Evolutionary conservation across 805 yeast species (phyloP).

Genomic region (Pichia occidentalis): DNA sequence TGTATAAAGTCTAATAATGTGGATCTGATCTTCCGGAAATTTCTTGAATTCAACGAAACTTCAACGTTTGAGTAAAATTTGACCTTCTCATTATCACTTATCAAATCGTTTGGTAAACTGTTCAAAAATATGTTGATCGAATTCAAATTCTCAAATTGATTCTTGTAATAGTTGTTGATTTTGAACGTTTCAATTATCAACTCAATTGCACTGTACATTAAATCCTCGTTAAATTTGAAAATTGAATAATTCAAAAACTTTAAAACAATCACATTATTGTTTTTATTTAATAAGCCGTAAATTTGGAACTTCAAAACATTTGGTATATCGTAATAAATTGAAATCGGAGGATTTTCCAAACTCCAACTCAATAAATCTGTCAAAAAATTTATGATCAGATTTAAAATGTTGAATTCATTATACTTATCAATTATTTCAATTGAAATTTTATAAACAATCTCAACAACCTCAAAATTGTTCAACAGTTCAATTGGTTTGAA

Average conservation of each 20-base stretch:
- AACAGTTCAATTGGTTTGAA: slow-evolving; percentile 57
- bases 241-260: slow-evolving; percentile 61
- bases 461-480: slow-evolving; percentile 39
- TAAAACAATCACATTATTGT: slow-evolving; percentile 53
- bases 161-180: slow-evolving; percentile 40
- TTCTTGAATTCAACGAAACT: slow-evolving; percentile 59
- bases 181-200: slow-evolving; percentile 58
- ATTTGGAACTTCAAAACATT: slow-evolving; percentile 43
- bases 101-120: slow-evolving; percentile 54
- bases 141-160: slow-evolving; percentile 34
- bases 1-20: slow-evolving; percentile 70
- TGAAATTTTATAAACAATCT: slow-evolving; percentile 52
- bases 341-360: slow-evolving; percentile 69
- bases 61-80: slow-evolving; percentile 53
- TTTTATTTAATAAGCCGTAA: slow-evolving; percentile 30
- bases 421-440: slow-evolving; percentile 43
- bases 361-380: slow-evolving; percentile 87
- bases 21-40: slow-evolving; percentile 65
- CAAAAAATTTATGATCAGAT: slow-evolving; percentile 64
- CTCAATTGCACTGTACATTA: slow-evolving; percentile 69
- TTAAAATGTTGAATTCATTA: slow-evolving; percentile 66
- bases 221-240: slow-evolving; percentile 62
- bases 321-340: slow-evolving; percentile 55
- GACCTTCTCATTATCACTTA: slow-evolving; percentile 59
- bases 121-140: slow-evolving; percentile 57